These are phyloP conservation scores for Aspergillus hortae DNA, from an alignment of 2,329 filamentous ascomycete species.

Conservation along the genomic window DNA sequence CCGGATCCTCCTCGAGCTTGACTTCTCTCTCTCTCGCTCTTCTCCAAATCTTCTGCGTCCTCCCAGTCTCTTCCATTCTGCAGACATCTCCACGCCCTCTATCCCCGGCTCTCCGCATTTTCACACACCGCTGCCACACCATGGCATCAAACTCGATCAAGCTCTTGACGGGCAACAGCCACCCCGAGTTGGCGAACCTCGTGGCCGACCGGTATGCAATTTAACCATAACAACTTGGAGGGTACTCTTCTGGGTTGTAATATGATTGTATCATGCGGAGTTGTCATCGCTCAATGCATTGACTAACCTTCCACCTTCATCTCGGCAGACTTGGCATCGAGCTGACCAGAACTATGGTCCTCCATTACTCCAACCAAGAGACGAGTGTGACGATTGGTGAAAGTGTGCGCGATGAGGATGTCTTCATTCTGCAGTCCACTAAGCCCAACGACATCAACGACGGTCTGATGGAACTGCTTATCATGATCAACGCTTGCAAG, in stretches of 20 bases:
- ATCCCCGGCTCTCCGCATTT: constrained; percentile 2
- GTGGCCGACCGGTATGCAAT: constrained; percentile 61
- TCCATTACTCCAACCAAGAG: constrained; percentile 64
- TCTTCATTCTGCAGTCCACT: constrained; percentile 95
- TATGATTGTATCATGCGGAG: constrained; percentile 1
- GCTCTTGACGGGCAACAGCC: constrained; percentile 71
- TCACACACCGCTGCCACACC: constrained; percentile 8
- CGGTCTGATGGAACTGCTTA: constrained; percentile 94
- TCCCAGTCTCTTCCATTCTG: not conserved
- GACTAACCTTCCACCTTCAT: constrained; percentile 10
- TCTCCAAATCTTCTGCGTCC: not conserved
- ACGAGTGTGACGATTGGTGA: constrained; percentile 82
- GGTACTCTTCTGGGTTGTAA: not conserved
- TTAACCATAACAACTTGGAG: not conserved
- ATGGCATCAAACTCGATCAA: constrained; percentile 75
- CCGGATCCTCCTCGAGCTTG: not conserved
- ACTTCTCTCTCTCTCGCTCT: not conserved
- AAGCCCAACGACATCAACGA: constrained; percentile 96
- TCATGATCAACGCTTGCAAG: constrained; percentile 96
- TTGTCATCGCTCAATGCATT: not conserved
- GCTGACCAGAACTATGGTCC: constrained; percentile 65
- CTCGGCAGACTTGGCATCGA: constrained; percentile 59
- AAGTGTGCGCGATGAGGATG: constrained; percentile 93
- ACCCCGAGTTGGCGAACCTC: constrained; percentile 66
- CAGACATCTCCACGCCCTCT: not conserved